Base-by-base conservation (phyloP, 2,329 filamentous ascomycete genomes). In the Colletotrichum gigasporum region DNA sequence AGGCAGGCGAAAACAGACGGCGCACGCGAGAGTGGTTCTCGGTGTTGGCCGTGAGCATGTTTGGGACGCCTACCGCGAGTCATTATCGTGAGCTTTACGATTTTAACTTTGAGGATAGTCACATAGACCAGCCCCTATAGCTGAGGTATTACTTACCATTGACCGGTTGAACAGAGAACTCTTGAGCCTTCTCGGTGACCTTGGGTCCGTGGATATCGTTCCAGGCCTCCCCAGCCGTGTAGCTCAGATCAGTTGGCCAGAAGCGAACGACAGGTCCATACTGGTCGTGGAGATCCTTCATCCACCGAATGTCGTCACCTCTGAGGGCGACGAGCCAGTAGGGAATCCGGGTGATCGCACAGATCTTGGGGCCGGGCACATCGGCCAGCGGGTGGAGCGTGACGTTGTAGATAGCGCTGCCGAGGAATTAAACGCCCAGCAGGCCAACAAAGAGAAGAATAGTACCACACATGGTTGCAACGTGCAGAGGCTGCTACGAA, bases 351-450 rank as follows among this genome's bases (percentile, higher is more conserved):
- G 28, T 70, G 14, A 71, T 58, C 1, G 68, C 69, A 11, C 62
- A 67, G 6, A 69, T 22, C 41, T 37, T 59, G 0, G 69, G 70
- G 2, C 70, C 71, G 1, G 71, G 71, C 11, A 67, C 58, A 9
- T 41, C 45, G 12, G 67, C 66, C 14, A 74, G 67, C 2, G 72
- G 72, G 30, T 73, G 69, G 2, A 71, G 55, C 5, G 65, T 71
- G 2, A 73, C 16, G 4, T 35, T 60, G 42, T 73, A 71, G 7
- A 71, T 60, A 16, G 45, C 42, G 45, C 57, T 66, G n/a, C 44
- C 58, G 2, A 62, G 16, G 3, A 65, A n/a, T 2, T 63, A 69
- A 8, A 50, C 4, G 14, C 41, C 28, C 24, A 59, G 20, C 11
- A 66, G 28, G 11, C 42, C 59, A 11, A 44, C 52, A 18, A 28